Conservation (phyloP, 1,284 basidiomycete species). For the Naganishia sp. region DNA sequence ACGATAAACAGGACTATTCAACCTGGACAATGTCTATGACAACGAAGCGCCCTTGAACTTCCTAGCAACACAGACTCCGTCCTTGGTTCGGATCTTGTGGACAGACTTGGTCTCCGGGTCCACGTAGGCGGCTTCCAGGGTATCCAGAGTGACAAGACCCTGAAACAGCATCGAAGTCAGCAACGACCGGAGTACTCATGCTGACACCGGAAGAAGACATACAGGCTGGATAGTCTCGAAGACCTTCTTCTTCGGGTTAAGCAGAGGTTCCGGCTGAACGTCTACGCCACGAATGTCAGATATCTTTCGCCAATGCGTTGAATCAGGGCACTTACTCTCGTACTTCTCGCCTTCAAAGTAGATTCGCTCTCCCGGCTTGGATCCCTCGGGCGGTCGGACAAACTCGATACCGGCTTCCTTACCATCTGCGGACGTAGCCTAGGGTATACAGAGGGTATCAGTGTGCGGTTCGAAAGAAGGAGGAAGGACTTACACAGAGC, state of each 20-base stretch:
- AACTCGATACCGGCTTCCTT: constrained; percentile 90
- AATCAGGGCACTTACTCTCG: constrained; percentile 62
- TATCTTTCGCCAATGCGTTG: background rate
- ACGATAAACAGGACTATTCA: background rate
- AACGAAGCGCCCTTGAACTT: constrained; percentile 81
- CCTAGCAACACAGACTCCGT: constrained; percentile 77
- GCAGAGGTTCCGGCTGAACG: constrained; percentile 69
- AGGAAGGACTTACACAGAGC: constrained; percentile 66
- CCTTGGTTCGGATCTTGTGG: constrained; percentile 80
- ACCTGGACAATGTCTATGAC: constrained; percentile 60
- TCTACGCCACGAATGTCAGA: constrained; percentile 54
- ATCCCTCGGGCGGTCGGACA: constrained; percentile 79
- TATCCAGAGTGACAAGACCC: constrained; percentile 83
- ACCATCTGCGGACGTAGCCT: constrained; percentile 85
- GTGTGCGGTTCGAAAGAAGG: background rate
- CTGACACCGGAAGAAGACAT: constrained; percentile 54
- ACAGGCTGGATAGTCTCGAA: constrained; percentile 88
- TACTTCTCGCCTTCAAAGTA: constrained; percentile 88
- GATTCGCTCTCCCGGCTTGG: constrained; percentile 84
- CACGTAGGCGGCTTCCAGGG: constrained; percentile 85
- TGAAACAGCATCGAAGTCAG: constrained; percentile 14
- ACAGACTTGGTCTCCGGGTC: constrained; percentile 76
- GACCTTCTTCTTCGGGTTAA: constrained; percentile 97
- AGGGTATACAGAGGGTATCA: background rate
- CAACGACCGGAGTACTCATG: constrained; percentile 6